Conservation (phyloP, 306 rosid species). For the Begonia loranthoides region DNA sequence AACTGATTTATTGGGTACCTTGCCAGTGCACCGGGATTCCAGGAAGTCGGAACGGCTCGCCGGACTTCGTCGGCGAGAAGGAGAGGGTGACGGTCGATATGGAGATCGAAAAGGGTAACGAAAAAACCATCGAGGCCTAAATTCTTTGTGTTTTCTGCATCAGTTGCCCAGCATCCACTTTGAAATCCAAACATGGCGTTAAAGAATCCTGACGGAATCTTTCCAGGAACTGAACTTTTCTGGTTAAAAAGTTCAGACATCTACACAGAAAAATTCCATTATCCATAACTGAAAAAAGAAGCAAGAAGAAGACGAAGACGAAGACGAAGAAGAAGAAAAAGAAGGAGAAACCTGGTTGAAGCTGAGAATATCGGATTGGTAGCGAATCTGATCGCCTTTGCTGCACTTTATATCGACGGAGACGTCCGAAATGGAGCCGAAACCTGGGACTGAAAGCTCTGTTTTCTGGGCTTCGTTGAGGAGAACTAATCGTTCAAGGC, state of each 20-base stretch:
- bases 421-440: slow-evolving; percentile 27
- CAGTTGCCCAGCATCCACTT: slow-evolving; percentile 52
- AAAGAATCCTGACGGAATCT: slow-evolving; percentile 66
- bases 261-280: slow-evolving; percentile 11
- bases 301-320: background rate
- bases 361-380: slow-evolving; percentile 54
- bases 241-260: slow-evolving; percentile 75
- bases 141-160: slow-evolving; percentile 46
- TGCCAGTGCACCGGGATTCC: slow-evolving; percentile 83
- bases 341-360: slow-evolving; percentile 38
- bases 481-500: slow-evolving; percentile 33
- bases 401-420: slow-evolving; percentile 72
- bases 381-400: slow-evolving; percentile 67
- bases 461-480: slow-evolving; percentile 32
- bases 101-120: slow-evolving; percentile 39
- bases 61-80: slow-evolving; percentile 41
- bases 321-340: background rate
- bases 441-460: slow-evolving; percentile 43
- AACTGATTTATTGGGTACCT: slow-evolving; percentile 49
- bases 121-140: slow-evolving; percentile 59
- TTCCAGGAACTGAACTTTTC: slow-evolving; percentile 41
- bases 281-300: background rate
- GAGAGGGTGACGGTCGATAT: slow-evolving; percentile 57
- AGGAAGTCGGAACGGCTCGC: slow-evolving; percentile 54
- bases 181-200: slow-evolving; percentile 61